A percentile compares a stretch with the other conserved stretches of the same genome.
Evolutionary conservation across 148 eudicot species (phyloP).

Genomic region (Fallopia convolvulus): DNA sequence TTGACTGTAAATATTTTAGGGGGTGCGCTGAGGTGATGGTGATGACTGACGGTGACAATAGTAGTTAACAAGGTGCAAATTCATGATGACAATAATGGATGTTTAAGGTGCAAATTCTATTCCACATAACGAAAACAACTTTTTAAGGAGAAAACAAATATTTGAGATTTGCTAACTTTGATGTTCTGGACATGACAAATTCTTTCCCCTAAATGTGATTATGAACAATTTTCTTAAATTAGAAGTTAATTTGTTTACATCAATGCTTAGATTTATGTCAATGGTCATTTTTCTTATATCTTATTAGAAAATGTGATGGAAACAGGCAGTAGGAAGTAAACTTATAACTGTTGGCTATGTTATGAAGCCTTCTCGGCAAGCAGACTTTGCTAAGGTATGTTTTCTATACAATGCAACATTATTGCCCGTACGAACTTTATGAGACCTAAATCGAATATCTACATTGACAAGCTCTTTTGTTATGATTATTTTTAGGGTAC

Average conservation of each 20-base stretch:
- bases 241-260: neutral
- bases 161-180: neutral
- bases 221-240: neutral
- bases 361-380: conserved; percentile 93
- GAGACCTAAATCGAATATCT: neutral
- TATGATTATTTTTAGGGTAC: neutral
- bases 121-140: neutral
- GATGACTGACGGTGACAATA: neutral
- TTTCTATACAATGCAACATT: neutral
- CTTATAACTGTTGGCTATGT: conserved; percentile 57
- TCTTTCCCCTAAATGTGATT: neutral
- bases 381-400: conserved; percentile 90
- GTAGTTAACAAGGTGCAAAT: neutral
- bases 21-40: neutral
- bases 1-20: neutral
- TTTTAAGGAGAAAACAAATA: neutral
- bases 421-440: neutral
- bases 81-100: neutral
- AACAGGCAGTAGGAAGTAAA: conserved; percentile 42
- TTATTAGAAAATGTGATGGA: neutral
- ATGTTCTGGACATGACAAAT: neutral
- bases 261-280: neutral
- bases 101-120: neutral
- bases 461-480: neutral
- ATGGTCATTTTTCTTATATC: conserved; percentile 1